A percentile compares a stretch with the other conserved stretches of the same genome.
phyloP scores from a whole-genome alignment of 495 filamentous ascomycete species.

The Tuber microsphaerosporum region DNA sequence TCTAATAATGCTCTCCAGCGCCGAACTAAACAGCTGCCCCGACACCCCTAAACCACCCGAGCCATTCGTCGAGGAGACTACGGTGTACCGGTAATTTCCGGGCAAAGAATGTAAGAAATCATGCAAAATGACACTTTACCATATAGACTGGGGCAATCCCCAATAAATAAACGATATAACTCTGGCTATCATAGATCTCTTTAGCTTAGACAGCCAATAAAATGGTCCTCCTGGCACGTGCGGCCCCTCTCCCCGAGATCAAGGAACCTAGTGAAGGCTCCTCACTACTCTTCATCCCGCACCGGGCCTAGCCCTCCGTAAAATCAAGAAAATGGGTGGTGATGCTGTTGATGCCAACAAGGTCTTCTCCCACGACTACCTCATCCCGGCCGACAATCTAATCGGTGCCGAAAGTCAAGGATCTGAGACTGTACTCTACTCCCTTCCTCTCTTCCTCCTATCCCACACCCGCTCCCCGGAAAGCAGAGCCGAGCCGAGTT shows the following conservation, averaged over 20 bases:
- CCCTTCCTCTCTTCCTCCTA: not conserved
- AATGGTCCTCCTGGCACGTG: slow-evolving; percentile 72
- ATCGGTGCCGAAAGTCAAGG: slow-evolving; percentile 65
- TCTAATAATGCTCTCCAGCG: slow-evolving; percentile 24
- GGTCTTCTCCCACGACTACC: slow-evolving; percentile 72
- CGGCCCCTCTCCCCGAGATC: slow-evolving; percentile 59
- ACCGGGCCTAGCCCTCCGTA: slow-evolving; percentile 56
- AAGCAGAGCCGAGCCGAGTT: not conserved
- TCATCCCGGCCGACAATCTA: slow-evolving; percentile 53
- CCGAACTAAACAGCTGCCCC: slow-evolving; percentile 63
- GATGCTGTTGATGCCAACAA: slow-evolving; percentile 75
- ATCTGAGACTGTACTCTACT: slow-evolving; percentile 52
- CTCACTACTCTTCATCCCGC: slow-evolving; percentile 68
- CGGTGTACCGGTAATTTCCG: slow-evolving; percentile 51
- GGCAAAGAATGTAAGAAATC: slow-evolving; percentile 58
- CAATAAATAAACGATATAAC: not conserved
- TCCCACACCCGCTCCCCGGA: not conserved
- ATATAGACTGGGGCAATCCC: not conserved
- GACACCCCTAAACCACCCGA: slow-evolving; percentile 59
- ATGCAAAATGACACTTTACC: not conserved
- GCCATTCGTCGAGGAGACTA: slow-evolving; percentile 50
- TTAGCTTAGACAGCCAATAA: slow-evolving; percentile 68
- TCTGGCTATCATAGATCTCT: slow-evolving; percentile 61
- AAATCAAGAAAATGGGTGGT: slow-evolving; percentile 76
- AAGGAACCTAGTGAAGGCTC: slow-evolving; percentile 62